Evolutionary conservation across 108 stramenopile genomes (phyloP), one percentile per base, ranked within the genome.

Genomic region (Stephanodiscus triporus): DNA sequence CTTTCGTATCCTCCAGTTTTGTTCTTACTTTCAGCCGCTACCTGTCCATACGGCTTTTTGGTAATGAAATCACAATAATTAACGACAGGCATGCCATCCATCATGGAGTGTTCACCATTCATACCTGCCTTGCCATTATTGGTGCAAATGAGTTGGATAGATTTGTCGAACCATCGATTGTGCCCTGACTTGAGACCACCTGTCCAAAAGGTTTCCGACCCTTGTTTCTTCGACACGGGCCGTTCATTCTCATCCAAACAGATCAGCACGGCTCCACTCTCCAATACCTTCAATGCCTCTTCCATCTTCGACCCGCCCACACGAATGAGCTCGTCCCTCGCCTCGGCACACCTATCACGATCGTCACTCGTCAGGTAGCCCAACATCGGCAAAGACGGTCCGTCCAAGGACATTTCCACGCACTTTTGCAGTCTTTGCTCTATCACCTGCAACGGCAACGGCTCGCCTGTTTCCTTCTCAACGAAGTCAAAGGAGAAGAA

Each of bases 111-210:
- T 73, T 96, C 95, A 9, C 89, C 90, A 20, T 85, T 47, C 76
- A 94, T 59, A 26, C 93, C 95, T 36, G 89, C 88, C 78, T 92
- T 92, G 16, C 93, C 95, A 68, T 96, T 94, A n/a, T 80, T 66
- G 29, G 90, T 82, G 40, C 89, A 87, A 32, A 94, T 71, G 19
- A 96, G 49, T 78, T 96, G 93, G 58, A 94, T 86, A 9, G 92
- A 90, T 76, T 96, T 96, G 69, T 95, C 95, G 48, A 91, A 95
- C 89, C 89, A 93, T 47, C 95, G 91, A 74, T 94, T 94, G 79
- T 70, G 66, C 22, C 88, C 92, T 10, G 66, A 63, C 6, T 45
- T 68, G 2, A 76, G 72, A 19, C 85, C 82, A 19, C 89, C 91
- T 11, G 77, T 76, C 78, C 87, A 84, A 23, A 87, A 66, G 29